Base-by-base conservation (phyloP, 2,329 filamentous ascomycete genomes). In the Ceratocystis albifundus region DNA sequence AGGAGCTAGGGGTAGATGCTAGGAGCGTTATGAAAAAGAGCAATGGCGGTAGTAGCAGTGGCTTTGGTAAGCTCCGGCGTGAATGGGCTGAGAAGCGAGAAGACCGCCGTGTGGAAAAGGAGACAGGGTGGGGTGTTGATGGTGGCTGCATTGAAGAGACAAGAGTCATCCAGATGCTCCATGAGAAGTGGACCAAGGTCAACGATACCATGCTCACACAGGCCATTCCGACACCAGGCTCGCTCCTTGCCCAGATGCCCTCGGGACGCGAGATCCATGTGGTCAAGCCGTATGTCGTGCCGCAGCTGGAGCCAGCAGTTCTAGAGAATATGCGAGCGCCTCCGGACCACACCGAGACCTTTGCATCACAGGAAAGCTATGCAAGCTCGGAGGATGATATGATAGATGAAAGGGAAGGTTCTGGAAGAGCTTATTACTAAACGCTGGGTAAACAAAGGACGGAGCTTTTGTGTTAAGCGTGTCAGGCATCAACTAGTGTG, bases 131-230 rank as follows among this genome's bases (percentile, higher is more conserved):
- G 89, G 92, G 92, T 0, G 79, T 86, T 59, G 92, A 96, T 75
- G 93, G 87, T 0, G 93, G 94, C 0, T 87, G 84, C 71, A 76
- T 90, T 20, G 94, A 97, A 74, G 94, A 99, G 76, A 85, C 82
- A 1, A 82, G 91, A 66, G 88, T 97, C 1, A 80, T 96, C 64
- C 89, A 94, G 71, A 90, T 94, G 85, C 77, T 99, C 44, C 84
- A 95, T 71, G 82, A 80, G 46, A 96, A 96, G 74, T 96, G 94
- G 93, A 85, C 84, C 69, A 94, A 91, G 77, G 85, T 91, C 76
- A 99, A 99, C 73, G 90, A 96, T 75, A 96, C 89, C 20, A 87
- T 96, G 71, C 90, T 92, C 68, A 87, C 90, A 0, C 90, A 96
- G 73, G 66, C 79, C 1, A 82, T 97, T 41, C 90, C 92, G 0